Conservation (phyloP, 495 filamentous ascomycete species). For the Neurospora sp. region DNA sequence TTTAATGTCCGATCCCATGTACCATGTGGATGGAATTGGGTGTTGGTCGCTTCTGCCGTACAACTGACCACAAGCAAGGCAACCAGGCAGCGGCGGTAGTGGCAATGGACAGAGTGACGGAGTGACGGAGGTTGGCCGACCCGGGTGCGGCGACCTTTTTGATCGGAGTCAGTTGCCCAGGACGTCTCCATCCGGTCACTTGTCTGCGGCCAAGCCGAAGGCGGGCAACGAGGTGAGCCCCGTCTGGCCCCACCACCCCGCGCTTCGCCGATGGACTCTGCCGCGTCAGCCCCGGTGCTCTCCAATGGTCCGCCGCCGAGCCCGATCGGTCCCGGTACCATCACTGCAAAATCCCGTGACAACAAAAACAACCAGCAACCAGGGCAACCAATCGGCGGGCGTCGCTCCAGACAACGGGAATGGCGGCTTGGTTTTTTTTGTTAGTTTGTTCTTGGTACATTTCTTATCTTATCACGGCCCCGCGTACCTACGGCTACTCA, state of each 20-base stretch:
- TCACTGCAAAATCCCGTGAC: background rate
- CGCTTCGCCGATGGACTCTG: background rate
- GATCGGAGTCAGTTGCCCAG: background rate
- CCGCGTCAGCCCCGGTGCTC: background rate
- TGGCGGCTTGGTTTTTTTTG: background rate
- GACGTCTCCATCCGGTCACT: background rate
- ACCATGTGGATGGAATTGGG: background rate
- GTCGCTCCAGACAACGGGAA: background rate
- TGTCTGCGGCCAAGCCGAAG: background rate
- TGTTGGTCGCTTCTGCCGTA: background rate
- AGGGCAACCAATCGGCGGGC: background rate
- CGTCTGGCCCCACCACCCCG: background rate
- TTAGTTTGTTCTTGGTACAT: background rate
- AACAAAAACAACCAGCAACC: background rate
- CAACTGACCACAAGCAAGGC: background rate
- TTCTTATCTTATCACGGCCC: background rate
- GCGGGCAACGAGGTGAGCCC: background rate
- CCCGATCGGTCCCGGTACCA: background rate
- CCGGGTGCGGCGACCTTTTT: background rate
- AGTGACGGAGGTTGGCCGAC: background rate
- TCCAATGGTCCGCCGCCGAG: background rate
- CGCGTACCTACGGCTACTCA: conserved; percentile 18
- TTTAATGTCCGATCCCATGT: background rate
- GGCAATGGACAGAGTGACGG: background rate
- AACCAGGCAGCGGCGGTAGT: background rate